These are phyloP conservation scores for Quercus agrifolia DNA, from an alignment of 306 rosid species.

Conservation along the genomic window DNA sequence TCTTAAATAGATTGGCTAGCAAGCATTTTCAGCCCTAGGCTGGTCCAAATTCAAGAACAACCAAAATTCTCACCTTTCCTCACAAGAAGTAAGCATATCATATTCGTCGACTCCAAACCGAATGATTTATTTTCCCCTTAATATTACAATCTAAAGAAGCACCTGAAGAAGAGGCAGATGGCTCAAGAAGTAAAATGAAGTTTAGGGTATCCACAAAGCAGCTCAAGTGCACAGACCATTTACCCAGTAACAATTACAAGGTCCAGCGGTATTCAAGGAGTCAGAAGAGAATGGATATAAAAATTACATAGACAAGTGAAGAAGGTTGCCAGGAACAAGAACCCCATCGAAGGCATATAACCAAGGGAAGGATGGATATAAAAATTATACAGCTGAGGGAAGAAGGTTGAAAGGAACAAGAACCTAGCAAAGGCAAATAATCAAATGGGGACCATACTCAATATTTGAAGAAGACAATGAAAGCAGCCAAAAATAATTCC, in stretches of 20 bases:
- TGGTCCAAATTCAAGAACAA: slow-evolving; percentile 27
- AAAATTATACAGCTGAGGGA: not conserved
- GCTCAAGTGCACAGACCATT: slow-evolving; percentile 8
- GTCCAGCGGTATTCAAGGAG: slow-evolving; percentile 3
- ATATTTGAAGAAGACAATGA: not conserved
- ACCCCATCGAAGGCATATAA: not conserved
- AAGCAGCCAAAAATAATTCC: not conserved
- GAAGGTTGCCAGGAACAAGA: not conserved
- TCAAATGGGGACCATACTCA: not conserved
- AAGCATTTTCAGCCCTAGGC: slow-evolving; percentile 39
- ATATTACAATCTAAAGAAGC: not conserved
- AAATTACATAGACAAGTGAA: not conserved
- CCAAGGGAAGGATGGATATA: not conserved
- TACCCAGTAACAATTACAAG: slow-evolving; percentile 12
- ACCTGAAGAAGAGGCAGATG: slow-evolving; percentile 18
- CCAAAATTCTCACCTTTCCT: slow-evolving; percentile 36
- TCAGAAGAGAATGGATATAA: not conserved
- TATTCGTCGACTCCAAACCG: slow-evolving; percentile 1
- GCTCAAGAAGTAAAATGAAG: slow-evolving; percentile 15
- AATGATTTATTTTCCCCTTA: not conserved
- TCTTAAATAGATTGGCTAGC: slow-evolving; percentile 36
- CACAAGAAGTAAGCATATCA: slow-evolving; percentile 3
- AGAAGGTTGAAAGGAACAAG: not conserved
- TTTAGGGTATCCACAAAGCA: slow-evolving; percentile 13
- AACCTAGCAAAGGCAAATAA: slow-evolving; percentile 1